Base-by-base conservation (phyloP, 805 yeast species). In the Candida orba region DNA sequence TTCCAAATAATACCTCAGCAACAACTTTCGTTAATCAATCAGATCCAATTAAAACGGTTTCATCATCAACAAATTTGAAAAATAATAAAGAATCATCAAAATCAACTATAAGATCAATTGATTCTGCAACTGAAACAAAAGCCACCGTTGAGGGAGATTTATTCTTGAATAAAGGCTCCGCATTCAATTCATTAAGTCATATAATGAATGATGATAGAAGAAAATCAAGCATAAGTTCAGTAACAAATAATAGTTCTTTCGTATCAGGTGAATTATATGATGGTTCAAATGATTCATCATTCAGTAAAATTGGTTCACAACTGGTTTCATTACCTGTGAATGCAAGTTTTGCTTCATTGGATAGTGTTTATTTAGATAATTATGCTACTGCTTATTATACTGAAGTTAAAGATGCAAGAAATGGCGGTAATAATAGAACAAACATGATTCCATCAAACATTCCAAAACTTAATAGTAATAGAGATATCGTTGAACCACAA, bases 261-360 rank as follows among this genome's bases (percentile, higher is more conserved):
- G 20, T 44, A 5, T 8, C 44, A 2, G 46, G 44, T 14, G 41
- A 43, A 10, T 40, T 3, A 12, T 10, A 40, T 8, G 30, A 33
- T 1, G 40, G 42, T 9, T 43, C 48, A 14, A 41, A 45, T 23
- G 54, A 53, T 32, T 65, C 63, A 25, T 66, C 69, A 4, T 71
- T 67, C 10, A 69, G 66, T 42, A 47, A 59, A n/a, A 18, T 20
- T 15, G 62, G 59, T 7, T 66, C 81, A 1, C 76, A 82, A n/a
- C 72, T 79, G 33, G 84, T 84, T 34, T 74, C 84, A 5, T 59
- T 83, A 34, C 87, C 87, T 0, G 67, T 81, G 14, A 81, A 78
- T 48, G 85, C 84, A 35, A 81, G 89, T 48, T 83, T 82, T 67
- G 91, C 91, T 1, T 83, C 90, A 0, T 64, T 84, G 56, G 89